phyloP scores from a whole-genome alignment of 164 flowering plant genomes.

The Chimonanthus praecox region DNA sequence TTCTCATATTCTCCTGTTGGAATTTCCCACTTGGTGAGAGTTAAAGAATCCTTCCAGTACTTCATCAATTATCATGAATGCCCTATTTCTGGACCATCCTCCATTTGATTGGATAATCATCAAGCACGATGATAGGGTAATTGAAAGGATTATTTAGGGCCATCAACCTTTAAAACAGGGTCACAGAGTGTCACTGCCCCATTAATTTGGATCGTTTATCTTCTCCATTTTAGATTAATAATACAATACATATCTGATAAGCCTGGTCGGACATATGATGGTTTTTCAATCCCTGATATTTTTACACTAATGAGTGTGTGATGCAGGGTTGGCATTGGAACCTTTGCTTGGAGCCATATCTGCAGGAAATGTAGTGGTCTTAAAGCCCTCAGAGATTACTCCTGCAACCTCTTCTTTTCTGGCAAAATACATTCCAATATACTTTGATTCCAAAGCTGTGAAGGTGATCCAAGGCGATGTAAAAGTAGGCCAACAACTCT shows the following conservation, averaged over 20 bases:
- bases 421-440: conserved; percentile 45
- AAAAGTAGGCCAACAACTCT: conserved; percentile 30
- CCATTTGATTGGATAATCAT: too few species aligned
- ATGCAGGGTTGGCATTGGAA: conserved; percentile 62
- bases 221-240: background rate
- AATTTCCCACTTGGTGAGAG: conserved; percentile 46
- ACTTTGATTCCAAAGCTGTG: conserved; percentile 57
- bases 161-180: background rate
- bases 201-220: background rate
- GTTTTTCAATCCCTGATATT: background rate
- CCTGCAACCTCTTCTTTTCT: conserved; percentile 64
- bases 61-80: too few species aligned
- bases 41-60: too few species aligned
- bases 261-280: background rate
- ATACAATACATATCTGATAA: background rate
- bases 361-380: conserved; percentile 69
- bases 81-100: too few species aligned
- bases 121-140: too few species aligned
- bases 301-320: background rate
- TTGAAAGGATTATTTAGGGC: too few species aligned
- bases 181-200: background rate
- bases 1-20: conserved; percentile 73
- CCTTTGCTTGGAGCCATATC: conserved; percentile 88
- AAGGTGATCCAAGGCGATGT: conserved; percentile 64
- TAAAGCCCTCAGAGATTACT: conserved; percentile 82